Conservation (phyloP, 352 stramenopile genomes). For the Plasmopara viticola region DNA sequence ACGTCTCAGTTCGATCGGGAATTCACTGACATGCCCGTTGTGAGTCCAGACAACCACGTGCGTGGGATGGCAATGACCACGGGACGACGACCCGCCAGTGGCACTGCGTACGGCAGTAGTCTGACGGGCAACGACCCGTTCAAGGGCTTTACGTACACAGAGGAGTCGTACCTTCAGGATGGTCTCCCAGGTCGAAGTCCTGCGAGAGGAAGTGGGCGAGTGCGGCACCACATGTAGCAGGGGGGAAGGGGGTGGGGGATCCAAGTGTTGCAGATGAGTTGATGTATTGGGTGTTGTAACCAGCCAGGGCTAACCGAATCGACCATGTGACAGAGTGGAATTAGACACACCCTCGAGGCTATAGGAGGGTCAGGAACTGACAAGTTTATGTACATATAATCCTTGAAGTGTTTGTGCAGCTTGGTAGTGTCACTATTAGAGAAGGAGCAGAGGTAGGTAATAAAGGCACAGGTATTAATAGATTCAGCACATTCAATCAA, state of each 20-base stretch:
- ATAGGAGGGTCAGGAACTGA: constrained; percentile 18
- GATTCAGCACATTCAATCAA: too few species aligned
- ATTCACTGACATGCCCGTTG: constrained; percentile 95
- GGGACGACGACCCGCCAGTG: constrained; percentile 30
- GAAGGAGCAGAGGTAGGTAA: too few species aligned
- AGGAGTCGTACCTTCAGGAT: constrained; percentile 72
- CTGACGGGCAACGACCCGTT: constrained; percentile 66
- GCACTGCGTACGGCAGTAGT: constrained; percentile 41
- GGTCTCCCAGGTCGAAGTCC: constrained; percentile 33
- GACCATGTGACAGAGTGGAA: constrained; percentile 13
- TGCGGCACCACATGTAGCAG: constrained; percentile 31
- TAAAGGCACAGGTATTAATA: too few species aligned
- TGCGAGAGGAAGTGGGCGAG: constrained; percentile 10
- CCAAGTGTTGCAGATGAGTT: too few species aligned
- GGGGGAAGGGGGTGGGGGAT: background rate
- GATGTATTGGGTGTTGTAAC: constrained; percentile 13
- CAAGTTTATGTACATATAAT: constrained; percentile 35
- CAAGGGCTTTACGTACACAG: constrained; percentile 83
- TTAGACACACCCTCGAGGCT: constrained; percentile 13
- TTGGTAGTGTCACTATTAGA: too few species aligned
- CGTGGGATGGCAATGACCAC: constrained; percentile 51
- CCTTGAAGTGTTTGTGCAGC: constrained; percentile 14
- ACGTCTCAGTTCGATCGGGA: constrained; percentile 97
- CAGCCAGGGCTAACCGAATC: constrained; percentile 8
- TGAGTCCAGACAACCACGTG: constrained; percentile 85